phyloP scores from a whole-genome alignment of 495 filamentous ascomycete species.

The Penicillium egyptiacum region DNA sequence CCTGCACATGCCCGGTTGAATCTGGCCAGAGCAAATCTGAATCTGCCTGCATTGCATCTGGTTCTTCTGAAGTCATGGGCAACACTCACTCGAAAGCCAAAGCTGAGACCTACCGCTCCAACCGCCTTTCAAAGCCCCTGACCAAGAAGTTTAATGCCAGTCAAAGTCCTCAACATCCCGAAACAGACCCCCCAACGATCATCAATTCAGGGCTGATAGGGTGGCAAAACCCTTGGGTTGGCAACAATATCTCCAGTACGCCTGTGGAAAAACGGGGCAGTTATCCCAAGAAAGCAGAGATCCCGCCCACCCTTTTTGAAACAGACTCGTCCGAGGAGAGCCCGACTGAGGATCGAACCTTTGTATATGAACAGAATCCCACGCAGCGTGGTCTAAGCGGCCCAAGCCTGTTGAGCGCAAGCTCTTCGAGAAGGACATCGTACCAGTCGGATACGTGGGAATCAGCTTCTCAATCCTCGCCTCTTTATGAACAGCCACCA shows the following conservation, averaged over 20 bases:
- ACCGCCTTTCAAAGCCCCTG: constrained; percentile 47
- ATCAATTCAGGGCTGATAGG: constrained; percentile 26
- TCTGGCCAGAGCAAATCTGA: constrained; percentile 15
- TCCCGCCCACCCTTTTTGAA: constrained; percentile 23
- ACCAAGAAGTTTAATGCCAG: constrained; percentile 28
- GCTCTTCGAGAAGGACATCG: constrained; percentile 20
- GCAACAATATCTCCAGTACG: constrained; percentile 15
- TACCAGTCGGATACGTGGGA: constrained; percentile 29
- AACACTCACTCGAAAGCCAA: constrained; percentile 40
- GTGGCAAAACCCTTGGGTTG: constrained; percentile 36
- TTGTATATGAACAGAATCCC: background rate
- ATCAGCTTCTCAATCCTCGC: constrained; percentile 15
- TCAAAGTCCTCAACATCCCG: background rate
- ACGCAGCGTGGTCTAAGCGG: constrained; percentile 10
- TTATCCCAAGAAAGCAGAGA: constrained; percentile 17
- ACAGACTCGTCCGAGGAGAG: constrained; percentile 15
- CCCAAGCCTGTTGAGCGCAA: constrained; percentile 20
- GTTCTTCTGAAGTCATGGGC: constrained; percentile 35
- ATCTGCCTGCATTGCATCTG: constrained; percentile 13
- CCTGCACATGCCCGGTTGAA: constrained; percentile 16
- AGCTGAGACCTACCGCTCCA: constrained; percentile 40
- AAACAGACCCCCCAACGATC: constrained; percentile 14
- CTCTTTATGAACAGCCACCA: constrained; percentile 20
- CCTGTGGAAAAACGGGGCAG: constrained; percentile 12
- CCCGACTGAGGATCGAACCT: background rate